Base-by-base conservation (phyloP, 2,329 filamentous ascomycete species). In the Phialophora expanda region DNA sequence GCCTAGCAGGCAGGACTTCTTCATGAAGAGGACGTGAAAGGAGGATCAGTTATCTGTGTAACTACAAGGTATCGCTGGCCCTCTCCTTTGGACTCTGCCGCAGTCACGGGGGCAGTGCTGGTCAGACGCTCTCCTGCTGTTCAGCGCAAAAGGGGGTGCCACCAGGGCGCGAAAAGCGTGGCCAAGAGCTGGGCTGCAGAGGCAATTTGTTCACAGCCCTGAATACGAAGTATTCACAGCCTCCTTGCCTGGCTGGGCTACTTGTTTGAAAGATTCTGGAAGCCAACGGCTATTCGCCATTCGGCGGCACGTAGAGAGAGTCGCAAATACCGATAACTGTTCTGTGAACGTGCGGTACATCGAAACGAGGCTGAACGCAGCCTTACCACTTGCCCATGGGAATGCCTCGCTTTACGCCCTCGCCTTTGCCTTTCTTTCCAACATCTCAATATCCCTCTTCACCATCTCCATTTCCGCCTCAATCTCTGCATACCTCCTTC, bases 381-480 rank as follows among this genome's bases (percentile, higher is more conserved):
- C 48, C 48, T 28, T 22, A 51, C 20, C 48, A 26, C 20, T 51
- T 22, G 20, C 22, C 22, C 20, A 14, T 51, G 24, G 12, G 20
- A 22, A 4, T 26, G 22, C 20, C 14, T 51, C 14, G 3, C 22
- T 12, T 60, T 30, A 60, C 4, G n/a, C 11, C 48, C 28, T 61
- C 4, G 28, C n/a, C 58, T 28, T 54, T 6, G 7, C n/a, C 32
- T 41, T 34, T 20, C 28, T 34, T 46, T 61, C 46, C 46, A 79
- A 64, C 41, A 72, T 72, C 68, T 74, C 70, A 44, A 79, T 76
- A 67, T 79, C 77, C 68, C 70, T 73, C 64, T 72, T 74, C 7
- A 79, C 74, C 4, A 66, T 66, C 55, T 80, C 78, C 6, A 79
- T 74, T 62, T 81, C 78, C 61, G 71, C 73, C 1, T 75, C 73